Percentiles rank a stretch among this genome's conserved stretches.
Conservation (phyloP, 352 stramenopile genomes). For the Globisporangium cylindrosporum region DNA sequence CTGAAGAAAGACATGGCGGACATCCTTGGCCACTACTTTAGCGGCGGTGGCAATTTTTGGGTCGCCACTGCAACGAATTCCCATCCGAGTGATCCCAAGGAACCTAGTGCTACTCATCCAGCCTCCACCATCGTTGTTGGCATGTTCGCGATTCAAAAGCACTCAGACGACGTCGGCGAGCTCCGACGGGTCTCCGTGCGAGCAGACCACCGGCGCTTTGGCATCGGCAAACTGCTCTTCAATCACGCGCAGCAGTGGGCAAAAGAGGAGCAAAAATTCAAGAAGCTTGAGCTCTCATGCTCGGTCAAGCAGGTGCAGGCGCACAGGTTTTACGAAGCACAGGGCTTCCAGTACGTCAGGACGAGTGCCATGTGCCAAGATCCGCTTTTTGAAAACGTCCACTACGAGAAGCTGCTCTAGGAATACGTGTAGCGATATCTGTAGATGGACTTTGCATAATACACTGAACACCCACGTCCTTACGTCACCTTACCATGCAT, state of each 20-base stretch:
- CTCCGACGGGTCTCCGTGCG: slow-evolving; percentile 44
- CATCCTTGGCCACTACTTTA: slow-evolving; percentile 14
- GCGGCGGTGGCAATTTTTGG: slow-evolving; percentile 16
- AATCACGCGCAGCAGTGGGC: slow-evolving; percentile 2
- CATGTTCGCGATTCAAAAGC: slow-evolving; percentile 19
- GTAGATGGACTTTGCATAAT: background rate
- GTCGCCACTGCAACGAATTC: slow-evolving; percentile 6
- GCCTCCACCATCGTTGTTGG: slow-evolving; percentile 3
- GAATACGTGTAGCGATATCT: background rate
- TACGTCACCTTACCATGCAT: background rate
- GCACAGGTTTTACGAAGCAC: background rate
- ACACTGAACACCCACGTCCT: background rate
- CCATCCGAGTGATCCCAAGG: background rate
- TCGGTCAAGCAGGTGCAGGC: slow-evolving; percentile 5
- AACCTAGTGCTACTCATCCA: background rate
- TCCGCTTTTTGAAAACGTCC: slow-evolving; percentile 2
- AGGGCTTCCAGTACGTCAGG: slow-evolving; percentile 4
- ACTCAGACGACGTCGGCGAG: slow-evolving; percentile 11
- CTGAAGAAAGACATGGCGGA: slow-evolving; percentile 22
- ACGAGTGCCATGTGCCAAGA: slow-evolving; percentile 1
- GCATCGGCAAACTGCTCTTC: slow-evolving; percentile 21
- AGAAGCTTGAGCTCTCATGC: background rate
- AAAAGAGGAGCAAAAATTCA: background rate
- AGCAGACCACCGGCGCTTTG: slow-evolving; percentile 27
- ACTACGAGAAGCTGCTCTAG: background rate